Evolutionary conservation across 768 basidiomycete genomes (phyloP).

Genomic region (Udeniomyces megalosporus): DNA sequence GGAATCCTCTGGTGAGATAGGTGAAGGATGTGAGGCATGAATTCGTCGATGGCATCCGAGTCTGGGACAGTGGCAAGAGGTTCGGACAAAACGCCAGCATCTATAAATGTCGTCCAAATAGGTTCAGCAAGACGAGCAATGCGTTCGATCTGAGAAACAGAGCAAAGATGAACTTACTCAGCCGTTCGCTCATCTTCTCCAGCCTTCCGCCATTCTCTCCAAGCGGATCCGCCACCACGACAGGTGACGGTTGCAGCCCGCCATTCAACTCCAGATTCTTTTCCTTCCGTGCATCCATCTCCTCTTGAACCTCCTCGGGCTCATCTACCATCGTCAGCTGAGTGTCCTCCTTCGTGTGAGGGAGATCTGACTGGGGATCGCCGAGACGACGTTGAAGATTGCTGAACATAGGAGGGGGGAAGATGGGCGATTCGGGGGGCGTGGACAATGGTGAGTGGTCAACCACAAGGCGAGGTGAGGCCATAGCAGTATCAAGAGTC

Average conservation of each 20-base stretch:
- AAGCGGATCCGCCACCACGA: too few relatives aligned
- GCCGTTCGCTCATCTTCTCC: constrained; percentile 27
- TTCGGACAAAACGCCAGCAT: constrained; percentile 31
- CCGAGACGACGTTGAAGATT: too few relatives aligned
- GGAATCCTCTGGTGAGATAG: constrained; percentile 43
- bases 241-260: too few relatives aligned
- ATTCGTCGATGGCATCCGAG: constrained; percentile 36
- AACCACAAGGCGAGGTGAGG: neutral
- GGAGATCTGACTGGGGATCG: neutral
- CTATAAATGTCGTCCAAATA: neutral
- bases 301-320: neutral
- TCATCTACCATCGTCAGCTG: constrained; percentile 2
- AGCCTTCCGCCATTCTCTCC: constrained; percentile 20
- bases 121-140: neutral
- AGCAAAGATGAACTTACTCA: constrained; percentile 23
- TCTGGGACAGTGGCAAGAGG: constrained; percentile 33
- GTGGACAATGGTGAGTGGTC: neutral
- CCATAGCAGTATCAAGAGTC: neutral
- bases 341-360: neutral
- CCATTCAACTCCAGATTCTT: neutral
- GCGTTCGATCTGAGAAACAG: neutral
- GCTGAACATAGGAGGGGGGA: neutral
- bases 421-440: neutral
- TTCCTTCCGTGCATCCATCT: neutral
- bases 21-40: constrained; percentile 48